These are phyloP conservation scores for Trichoderma atroviride DNA, from an alignment of 2,329 filamentous ascomycete genomes.

Conservation along the genomic window DNA sequence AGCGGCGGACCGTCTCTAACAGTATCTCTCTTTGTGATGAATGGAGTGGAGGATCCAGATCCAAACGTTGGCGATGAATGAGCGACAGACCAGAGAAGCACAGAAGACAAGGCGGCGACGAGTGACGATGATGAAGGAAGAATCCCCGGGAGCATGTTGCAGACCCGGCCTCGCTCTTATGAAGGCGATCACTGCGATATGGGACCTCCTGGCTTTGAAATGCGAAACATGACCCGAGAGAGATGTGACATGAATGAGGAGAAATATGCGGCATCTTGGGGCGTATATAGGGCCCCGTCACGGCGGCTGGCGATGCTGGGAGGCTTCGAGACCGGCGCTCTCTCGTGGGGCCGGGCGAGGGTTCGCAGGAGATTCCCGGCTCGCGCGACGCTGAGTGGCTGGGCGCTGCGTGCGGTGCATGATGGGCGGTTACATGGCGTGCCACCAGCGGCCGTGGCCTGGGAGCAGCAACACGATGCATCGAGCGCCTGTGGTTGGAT, in stretches of 20 bases:
- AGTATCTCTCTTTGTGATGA: constrained; percentile 32
- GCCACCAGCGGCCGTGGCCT: constrained; percentile 37
- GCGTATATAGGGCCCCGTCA: constrained; percentile 50
- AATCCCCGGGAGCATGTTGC: constrained; percentile 47
- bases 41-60: constrained; percentile 33
- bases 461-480: constrained; percentile 31
- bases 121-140: constrained; percentile 36
- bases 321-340: constrained; percentile 42
- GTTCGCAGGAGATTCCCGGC: constrained; percentile 32
- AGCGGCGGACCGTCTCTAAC: constrained; percentile 57
- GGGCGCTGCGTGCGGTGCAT: constrained; percentile 41
- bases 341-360: constrained; percentile 21
- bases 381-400: constrained; percentile 36
- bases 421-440: constrained; percentile 43
- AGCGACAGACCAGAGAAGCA: constrained; percentile 36
- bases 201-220: constrained; percentile 49
- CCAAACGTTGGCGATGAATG: constrained; percentile 38
- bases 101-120: constrained; percentile 35
- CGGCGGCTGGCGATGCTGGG: constrained; percentile 54
- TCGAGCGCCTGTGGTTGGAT: constrained; percentile 47
- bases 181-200: constrained; percentile 40
- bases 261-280: constrained; percentile 48
- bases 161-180: constrained; percentile 37
- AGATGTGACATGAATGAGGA: constrained; percentile 49
- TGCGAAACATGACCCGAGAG: constrained; percentile 56